Conservation (phyloP, 192 early-diverging fungal species). For the Entomortierella chlamydospora region DNA sequence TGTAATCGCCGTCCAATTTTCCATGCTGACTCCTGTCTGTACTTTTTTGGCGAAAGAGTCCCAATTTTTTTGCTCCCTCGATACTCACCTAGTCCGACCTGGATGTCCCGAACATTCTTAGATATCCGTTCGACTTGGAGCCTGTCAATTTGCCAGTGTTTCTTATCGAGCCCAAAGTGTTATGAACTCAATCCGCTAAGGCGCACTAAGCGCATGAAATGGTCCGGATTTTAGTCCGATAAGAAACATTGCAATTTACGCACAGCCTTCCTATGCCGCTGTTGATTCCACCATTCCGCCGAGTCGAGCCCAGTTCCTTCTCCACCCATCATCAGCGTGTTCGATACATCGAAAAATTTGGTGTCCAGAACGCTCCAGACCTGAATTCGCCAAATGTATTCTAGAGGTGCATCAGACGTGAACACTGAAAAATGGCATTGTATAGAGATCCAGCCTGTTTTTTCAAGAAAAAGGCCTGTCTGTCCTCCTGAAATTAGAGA, state of each 20-base stretch:
- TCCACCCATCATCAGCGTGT: slow-evolving; percentile 17
- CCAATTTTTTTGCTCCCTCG: slow-evolving; percentile 14
- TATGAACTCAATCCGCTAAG: too few relatives aligned
- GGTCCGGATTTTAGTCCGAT: too few relatives aligned
- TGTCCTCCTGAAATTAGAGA: not conserved
- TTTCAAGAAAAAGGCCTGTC: not conserved
- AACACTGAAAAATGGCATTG: slow-evolving; percentile 16
- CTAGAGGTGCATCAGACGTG: slow-evolving; percentile 9
- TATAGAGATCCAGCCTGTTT: slow-evolving; percentile 18
- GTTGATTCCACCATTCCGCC: slow-evolving; percentile 5
- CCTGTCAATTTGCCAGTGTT: slow-evolving; percentile 8
- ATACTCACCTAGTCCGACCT: slow-evolving; percentile 13
- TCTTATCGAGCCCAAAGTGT: too few relatives aligned
- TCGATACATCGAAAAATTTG: slow-evolving; percentile 10
- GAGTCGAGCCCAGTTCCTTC: slow-evolving; percentile 8
- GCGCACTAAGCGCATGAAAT: too few relatives aligned
- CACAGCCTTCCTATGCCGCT: slow-evolving; percentile 6
- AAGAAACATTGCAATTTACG: too few relatives aligned
- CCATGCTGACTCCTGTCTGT: slow-evolving; percentile 14
- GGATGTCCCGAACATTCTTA: slow-evolving; percentile 11
- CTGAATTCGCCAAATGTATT: slow-evolving; percentile 9
- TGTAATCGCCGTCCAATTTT: too few relatives aligned
- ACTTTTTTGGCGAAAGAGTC: slow-evolving; percentile 13
- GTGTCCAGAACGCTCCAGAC: slow-evolving; percentile 14
- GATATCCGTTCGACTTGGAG: slow-evolving; percentile 13